These are phyloP conservation scores for Candida peoriensis DNA, from an alignment of 805 yeast genomes.

Conservation along the genomic window DNA sequence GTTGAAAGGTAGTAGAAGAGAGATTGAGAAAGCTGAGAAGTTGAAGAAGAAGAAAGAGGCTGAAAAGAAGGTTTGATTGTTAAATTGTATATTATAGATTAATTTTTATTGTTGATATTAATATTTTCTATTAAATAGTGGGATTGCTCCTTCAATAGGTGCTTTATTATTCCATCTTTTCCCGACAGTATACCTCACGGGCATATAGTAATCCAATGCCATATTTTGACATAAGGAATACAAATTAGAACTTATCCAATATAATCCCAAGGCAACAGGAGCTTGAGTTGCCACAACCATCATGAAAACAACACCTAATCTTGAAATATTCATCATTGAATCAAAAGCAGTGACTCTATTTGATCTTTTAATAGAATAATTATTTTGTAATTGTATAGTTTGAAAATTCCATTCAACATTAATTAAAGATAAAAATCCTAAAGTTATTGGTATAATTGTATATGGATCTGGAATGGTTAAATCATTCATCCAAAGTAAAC, in stretches of 20 bases:
- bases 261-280: slow-evolving; percentile 74
- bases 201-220: slow-evolving; percentile 46
- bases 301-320: slow-evolving; percentile 72
- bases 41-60: slow-evolving; percentile 28
- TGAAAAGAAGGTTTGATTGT: slow-evolving; percentile 6
- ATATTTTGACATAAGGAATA: slow-evolving; percentile 76
- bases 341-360: slow-evolving; percentile 55
- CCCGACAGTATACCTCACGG: slow-evolving; percentile 16
- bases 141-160: slow-evolving; percentile 6
- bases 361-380: slow-evolving; percentile 35
- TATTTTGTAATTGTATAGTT: slow-evolving; percentile 42
- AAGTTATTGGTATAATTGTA: slow-evolving; percentile 58
- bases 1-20: slow-evolving; percentile 84
- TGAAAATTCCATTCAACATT: slow-evolving; percentile 81
- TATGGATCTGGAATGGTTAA: slow-evolving; percentile 57
- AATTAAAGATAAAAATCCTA: slow-evolving; percentile 67
- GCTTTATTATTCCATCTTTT: slow-evolving; percentile 7
- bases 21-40: slow-evolving; percentile 60
- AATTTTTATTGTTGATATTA: slow-evolving; percentile 1
- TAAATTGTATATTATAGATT: not conserved
- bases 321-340: slow-evolving; percentile 61
- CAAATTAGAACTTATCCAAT: slow-evolving; percentile 84
- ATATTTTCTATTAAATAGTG: slow-evolving; percentile 4
- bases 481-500: slow-evolving; percentile 57
- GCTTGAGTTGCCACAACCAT: slow-evolving; percentile 86